phyloP scores from a whole-genome alignment of 2,329 filamentous ascomycete species.

The Trichoderma sp. region DNA sequence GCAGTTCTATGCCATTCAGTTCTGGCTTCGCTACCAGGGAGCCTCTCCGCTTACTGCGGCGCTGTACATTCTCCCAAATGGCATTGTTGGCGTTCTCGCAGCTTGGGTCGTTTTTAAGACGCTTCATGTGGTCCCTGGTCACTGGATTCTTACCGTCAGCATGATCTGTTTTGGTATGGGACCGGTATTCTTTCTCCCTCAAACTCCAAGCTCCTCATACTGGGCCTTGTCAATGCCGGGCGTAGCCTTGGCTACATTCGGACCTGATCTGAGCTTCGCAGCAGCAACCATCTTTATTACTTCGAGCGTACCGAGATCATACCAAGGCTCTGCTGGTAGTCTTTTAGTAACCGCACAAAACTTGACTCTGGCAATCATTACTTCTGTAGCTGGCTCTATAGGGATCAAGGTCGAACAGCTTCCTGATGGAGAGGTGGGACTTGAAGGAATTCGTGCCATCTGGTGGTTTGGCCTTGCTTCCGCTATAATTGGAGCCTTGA shows the following conservation, averaged over 20 bases:
- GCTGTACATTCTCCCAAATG: background rate
- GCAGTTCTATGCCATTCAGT: slow-evolving; percentile 13
- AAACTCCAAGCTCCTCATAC: background rate
- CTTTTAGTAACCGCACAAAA: slow-evolving; percentile 2
- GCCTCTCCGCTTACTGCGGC: background rate
- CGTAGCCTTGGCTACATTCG: background rate
- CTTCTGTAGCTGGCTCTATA: background rate
- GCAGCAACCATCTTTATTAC: slow-evolving; percentile 4
- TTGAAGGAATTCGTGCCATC: background rate
- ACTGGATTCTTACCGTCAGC: background rate
- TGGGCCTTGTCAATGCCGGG: slow-evolving; percentile 8
- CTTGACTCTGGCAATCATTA: background rate
- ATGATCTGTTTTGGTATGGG: slow-evolving; percentile 6
- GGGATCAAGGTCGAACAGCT: background rate
- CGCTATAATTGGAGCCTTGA: background rate
- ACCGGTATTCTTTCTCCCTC: slow-evolving; percentile 7
- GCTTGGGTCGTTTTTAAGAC: slow-evolving; percentile 11
- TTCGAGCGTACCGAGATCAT: slow-evolving; percentile 1
- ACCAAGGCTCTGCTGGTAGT: slow-evolving; percentile 2
- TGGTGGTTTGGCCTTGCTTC: slow-evolving; percentile 13
- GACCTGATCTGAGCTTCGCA: slow-evolving; percentile 3
- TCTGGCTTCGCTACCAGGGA: slow-evolving; percentile 8
- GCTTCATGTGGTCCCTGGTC: background rate
- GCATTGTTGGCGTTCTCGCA: background rate
- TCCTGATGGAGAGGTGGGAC: background rate